Evolutionary conservation across 2,329 filamentous ascomycete genomes (phyloP).

Genomic region (Hypoxylon sp.): DNA sequence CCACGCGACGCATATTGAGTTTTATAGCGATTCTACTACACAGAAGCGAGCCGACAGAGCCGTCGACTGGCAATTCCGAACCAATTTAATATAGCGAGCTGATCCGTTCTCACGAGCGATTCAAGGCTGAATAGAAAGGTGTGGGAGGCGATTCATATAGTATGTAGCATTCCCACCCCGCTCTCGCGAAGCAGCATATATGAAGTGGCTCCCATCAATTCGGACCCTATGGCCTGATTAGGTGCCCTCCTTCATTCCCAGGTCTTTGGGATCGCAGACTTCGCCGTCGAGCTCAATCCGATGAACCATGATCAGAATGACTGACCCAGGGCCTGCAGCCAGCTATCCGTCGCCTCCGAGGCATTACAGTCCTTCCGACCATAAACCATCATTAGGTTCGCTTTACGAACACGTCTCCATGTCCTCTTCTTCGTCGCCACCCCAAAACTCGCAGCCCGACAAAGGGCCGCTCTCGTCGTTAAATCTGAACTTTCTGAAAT

Average conservation of each 20-base stretch:
- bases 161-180: constrained; percentile 35
- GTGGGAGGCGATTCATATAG: constrained; percentile 34
- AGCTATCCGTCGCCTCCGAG: constrained; percentile 50
- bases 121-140: constrained; percentile 30
- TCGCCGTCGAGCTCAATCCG: constrained; percentile 20
- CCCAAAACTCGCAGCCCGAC: constrained; percentile 42
- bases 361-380: constrained; percentile 46
- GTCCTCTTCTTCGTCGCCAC: constrained; percentile 59
- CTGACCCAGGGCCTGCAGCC: constrained; percentile 49
- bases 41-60: constrained; percentile 16
- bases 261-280: constrained; percentile 20
- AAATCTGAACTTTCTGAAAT: constrained; percentile 71
- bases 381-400: constrained; percentile 45
- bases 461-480: constrained; percentile 54
- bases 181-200: constrained; percentile 30
- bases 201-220: constrained; percentile 33
- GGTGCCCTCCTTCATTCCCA: constrained; percentile 22
- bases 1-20: constrained; percentile 25
- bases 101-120: constrained; percentile 16
- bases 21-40: constrained; percentile 14
- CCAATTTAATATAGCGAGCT: no score
- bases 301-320: constrained; percentile 43
- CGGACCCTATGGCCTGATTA: constrained; percentile 20
- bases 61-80: not conserved
- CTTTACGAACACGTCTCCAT: constrained; percentile 51